Evolutionary conservation across 75 land plant genomes (phyloP).

Genomic region (Pinus tabuliformis): DNA sequence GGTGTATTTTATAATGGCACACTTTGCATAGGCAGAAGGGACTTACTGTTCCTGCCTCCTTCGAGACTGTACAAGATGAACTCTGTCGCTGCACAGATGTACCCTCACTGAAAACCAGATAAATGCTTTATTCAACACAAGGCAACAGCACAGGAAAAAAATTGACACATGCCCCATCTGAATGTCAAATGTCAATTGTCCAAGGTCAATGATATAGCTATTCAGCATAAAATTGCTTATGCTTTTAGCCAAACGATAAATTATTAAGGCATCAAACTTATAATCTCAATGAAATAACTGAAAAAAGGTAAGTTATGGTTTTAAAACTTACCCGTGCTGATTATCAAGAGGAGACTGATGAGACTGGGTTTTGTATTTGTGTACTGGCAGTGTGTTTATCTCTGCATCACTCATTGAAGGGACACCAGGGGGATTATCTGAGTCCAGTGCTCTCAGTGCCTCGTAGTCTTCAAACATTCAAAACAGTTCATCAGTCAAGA

Average conservation of each 20-base stretch:
- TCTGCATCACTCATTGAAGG: slow-evolving; percentile 84
- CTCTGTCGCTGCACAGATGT: slow-evolving; percentile 28
- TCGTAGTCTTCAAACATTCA: slow-evolving; percentile 68
- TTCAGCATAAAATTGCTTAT: neutral
- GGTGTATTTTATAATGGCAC: neutral
- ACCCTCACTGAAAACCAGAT: slow-evolving; percentile 17
- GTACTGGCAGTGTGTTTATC: slow-evolving; percentile 90
- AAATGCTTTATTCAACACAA: neutral
- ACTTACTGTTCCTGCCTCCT: slow-evolving; percentile 22
- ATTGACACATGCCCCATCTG: too few relatives aligned
- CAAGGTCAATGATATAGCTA: neutral
- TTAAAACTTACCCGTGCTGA: slow-evolving; percentile 23
- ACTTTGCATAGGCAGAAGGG: neutral
- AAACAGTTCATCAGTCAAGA: neutral
- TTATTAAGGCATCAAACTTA: neutral
- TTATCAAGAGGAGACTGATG: slow-evolving; percentile 12
- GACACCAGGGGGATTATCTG: slow-evolving; percentile 68
- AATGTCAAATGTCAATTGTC: neutral
- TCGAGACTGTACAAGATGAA: slow-evolving; percentile 19
- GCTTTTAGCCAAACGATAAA: neutral
- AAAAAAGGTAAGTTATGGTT: neutral
- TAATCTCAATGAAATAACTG: neutral
- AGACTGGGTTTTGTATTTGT: slow-evolving; percentile 51
- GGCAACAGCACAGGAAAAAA: slow-evolving; percentile 8
- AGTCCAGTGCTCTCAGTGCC: slow-evolving; percentile 82